These are phyloP conservation scores for Microbotryum violaceum DNA, from an alignment of 1,284 basidiomycete species.

Conservation along the genomic window DNA sequence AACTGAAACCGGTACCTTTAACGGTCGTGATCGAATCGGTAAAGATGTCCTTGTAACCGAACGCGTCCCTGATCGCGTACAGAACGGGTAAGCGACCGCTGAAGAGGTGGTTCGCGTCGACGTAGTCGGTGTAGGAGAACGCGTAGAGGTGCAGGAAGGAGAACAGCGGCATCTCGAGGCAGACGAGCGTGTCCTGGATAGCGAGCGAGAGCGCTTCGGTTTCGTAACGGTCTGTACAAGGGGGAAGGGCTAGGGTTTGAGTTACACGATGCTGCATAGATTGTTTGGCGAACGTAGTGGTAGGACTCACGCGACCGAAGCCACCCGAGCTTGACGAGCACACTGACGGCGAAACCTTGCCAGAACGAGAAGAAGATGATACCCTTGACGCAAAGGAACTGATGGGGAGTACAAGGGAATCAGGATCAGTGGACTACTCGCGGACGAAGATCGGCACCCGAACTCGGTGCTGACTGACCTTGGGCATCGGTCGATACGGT, in stretches of 20 bases:
- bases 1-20: constrained; percentile 82
- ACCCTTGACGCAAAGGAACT: constrained; percentile 91
- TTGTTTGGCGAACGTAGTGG: not conserved
- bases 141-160: constrained; percentile 70
- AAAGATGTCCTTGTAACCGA: constrained; percentile 58
- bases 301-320: constrained; percentile 49
- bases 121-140: constrained; percentile 57
- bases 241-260: too few relatives aligned
- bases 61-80: constrained; percentile 69
- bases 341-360: constrained; percentile 81
- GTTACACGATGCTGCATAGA: too few relatives aligned
- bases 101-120: constrained; percentile 54
- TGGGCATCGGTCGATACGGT: constrained; percentile 62
- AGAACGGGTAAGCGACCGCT: constrained; percentile 79
- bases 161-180: constrained; percentile 96
- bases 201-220: constrained; percentile 90
- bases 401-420: too few relatives aligned
- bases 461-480: constrained; percentile 24
- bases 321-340: constrained; percentile 71
- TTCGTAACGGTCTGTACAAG: constrained; percentile 61
- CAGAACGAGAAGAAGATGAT: constrained; percentile 96
- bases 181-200: constrained; percentile 81
- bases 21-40: constrained; percentile 79
- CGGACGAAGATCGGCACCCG: not conserved
- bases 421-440: not conserved